phyloP scores from a whole-genome alignment of 1,284 basidiomycete genomes.

The Sutorius eximius region DNA sequence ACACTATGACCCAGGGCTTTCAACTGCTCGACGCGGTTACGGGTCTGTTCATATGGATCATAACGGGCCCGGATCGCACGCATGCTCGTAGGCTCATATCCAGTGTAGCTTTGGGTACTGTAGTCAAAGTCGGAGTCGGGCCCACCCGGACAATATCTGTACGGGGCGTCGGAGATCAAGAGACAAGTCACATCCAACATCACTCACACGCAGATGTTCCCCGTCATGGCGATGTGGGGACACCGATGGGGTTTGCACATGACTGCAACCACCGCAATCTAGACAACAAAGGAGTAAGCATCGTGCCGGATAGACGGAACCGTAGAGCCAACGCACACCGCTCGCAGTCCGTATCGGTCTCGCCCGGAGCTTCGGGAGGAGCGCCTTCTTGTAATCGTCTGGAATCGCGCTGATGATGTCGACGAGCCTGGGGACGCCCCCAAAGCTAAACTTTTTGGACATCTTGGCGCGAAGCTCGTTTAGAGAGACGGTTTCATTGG shows the following conservation, averaged over 20 bases:
- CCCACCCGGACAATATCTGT: constrained; percentile 97
- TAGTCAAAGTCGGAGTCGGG: constrained; percentile 99
- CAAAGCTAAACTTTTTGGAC: constrained; percentile 87
- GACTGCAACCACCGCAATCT: constrained; percentile 98
- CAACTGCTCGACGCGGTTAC: constrained; percentile 93
- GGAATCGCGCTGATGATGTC: constrained; percentile 99
- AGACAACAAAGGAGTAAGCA: constrained; percentile 4
- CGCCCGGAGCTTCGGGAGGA: constrained; percentile 90
- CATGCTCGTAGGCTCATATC: constrained; percentile 99
- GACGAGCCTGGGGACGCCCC: constrained; percentile 88
- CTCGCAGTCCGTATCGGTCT: constrained; percentile 97
- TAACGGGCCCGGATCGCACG: constrained; percentile 97
- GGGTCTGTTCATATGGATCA: constrained; percentile 97
- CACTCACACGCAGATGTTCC: constrained; percentile 96
- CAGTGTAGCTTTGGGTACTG: constrained; percentile 97
- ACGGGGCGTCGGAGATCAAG: constrained; percentile 4
- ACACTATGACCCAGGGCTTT: constrained; percentile 94
- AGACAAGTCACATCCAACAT: not conserved
- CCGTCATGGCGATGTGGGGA: constrained; percentile 99
- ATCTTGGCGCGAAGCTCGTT: constrained; percentile 86
- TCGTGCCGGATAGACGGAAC: constrained; percentile 2
- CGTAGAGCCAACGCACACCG: constrained; percentile 61
- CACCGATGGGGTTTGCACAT: constrained; percentile 99
- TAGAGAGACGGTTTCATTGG: constrained; percentile 75
- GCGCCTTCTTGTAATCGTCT: constrained; percentile 91